Percentiles rank a stretch among this genome's conserved stretches.
These are phyloP conservation scores for Phoma herbarum DNA, from an alignment of 2,329 filamentous ascomycete genomes.

Conservation along the genomic window DNA sequence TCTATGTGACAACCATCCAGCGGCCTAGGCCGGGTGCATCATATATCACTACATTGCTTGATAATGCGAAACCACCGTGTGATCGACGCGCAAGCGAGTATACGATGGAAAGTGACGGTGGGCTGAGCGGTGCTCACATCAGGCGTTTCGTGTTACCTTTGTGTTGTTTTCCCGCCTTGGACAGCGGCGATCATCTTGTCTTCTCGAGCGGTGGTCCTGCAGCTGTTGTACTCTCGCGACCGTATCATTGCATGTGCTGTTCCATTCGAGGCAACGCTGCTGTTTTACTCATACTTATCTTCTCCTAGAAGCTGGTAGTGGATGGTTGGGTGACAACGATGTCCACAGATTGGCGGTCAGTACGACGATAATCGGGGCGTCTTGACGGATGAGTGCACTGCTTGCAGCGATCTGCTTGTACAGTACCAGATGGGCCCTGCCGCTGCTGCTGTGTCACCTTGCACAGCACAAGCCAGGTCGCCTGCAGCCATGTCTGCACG, in stretches of 20 bases:
- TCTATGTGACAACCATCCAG: neutral
- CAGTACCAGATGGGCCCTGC: neutral
- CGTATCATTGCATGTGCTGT: neutral
- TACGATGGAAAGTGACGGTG: neutral
- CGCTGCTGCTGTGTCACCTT: constrained; percentile 4
- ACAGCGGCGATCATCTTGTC: neutral
- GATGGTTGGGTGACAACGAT: neutral
- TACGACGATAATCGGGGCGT: neutral
- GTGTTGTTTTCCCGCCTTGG: neutral
- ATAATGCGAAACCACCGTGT: neutral
- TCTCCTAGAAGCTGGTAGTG: no score
- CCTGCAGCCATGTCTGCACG: neutral
- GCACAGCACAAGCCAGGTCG: constrained; percentile 4
- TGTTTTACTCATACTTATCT: no score
- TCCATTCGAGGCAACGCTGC: neutral
- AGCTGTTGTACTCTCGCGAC: neutral
- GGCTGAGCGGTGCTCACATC: neutral
- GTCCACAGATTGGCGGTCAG: neutral
- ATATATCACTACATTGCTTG: neutral
- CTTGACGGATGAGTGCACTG: neutral
- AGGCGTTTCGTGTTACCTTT: neutral
- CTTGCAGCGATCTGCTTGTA: neutral
- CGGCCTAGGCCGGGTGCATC: neutral
- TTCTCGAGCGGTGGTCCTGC: neutral
- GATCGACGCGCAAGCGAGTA: neutral